Conservation (phyloP, 108 stramenopile species). For the Skeletonema grethae region DNA sequence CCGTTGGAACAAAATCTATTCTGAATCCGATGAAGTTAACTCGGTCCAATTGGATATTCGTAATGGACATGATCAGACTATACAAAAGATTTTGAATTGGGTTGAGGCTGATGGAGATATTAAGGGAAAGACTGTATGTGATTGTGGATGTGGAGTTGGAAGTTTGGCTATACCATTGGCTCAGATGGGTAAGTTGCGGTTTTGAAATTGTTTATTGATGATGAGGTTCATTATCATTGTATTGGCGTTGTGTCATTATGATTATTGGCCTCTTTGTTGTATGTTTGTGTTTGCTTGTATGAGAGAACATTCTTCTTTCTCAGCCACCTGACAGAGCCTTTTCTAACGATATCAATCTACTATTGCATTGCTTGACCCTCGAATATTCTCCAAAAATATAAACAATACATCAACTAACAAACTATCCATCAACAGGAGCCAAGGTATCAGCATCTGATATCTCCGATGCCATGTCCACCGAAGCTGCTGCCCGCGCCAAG, state of each 20-base stretch:
- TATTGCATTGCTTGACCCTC: no score
- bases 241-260: background rate
- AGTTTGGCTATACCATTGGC: constrained; percentile 95
- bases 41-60: constrained; percentile 95
- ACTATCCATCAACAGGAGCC: constrained; percentile 67
- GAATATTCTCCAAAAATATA: no score
- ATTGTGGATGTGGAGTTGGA: constrained; percentile 92
- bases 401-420: background rate
- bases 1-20: constrained; percentile 97
- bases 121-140: constrained; percentile 83
- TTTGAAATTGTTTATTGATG: background rate
- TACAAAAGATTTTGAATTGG: constrained; percentile 96
- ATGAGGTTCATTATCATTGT: background rate
- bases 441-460: constrained; percentile 92
- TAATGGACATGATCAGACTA: constrained; percentile 94
- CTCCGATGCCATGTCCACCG: constrained; percentile 91
- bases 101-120: constrained; percentile 85
- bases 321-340: background rate
- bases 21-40: constrained; percentile 93
- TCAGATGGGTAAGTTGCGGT: constrained; percentile 76
- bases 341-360: background rate
- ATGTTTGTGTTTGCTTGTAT: no score
- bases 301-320: no score
- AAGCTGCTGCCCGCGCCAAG: constrained; percentile 88
- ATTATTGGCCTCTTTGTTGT: no score